A percentile compares a stretch with the other conserved stretches of the same genome.
Evolutionary conservation across 2,329 filamentous ascomycete species (phyloP).

Genomic region (Xenoacremonium recifei): DNA sequence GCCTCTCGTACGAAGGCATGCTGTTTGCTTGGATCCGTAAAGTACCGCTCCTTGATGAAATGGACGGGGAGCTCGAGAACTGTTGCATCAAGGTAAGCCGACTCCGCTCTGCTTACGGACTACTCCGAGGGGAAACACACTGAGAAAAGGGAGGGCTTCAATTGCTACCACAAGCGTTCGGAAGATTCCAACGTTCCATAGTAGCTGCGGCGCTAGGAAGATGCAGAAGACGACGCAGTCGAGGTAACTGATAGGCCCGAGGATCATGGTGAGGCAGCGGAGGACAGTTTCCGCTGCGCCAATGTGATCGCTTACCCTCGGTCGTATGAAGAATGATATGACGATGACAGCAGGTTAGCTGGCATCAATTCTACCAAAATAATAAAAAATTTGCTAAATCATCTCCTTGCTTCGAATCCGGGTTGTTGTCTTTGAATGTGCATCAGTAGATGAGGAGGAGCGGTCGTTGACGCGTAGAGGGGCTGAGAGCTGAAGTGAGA

Average conservation of each 20-base stretch:
- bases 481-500: background rate
- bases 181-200: conserved; percentile 64
- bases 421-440: too few relatives aligned
- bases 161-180: conserved; percentile 57
- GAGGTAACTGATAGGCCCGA: conserved; percentile 70
- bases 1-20: conserved; percentile 66
- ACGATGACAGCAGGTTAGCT: too few relatives aligned
- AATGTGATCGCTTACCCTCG: too few relatives aligned
- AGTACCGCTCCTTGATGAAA: conserved; percentile 31
- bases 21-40: conserved; percentile 26
- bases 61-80: conserved; percentile 29
- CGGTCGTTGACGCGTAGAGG: background rate
- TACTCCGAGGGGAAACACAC: conserved; percentile 42
- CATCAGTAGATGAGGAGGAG: too few relatives aligned
- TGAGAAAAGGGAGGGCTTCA: conserved; percentile 65
- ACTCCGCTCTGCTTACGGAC: too few relatives aligned
- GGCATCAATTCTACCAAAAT: too few relatives aligned
- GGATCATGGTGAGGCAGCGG: conserved; percentile 63
- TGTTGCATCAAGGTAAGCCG: conserved; percentile 5
- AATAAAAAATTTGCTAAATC: too few relatives aligned
- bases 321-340: too few relatives aligned
- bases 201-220: conserved; percentile 69
- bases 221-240: conserved; percentile 73
- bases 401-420: too few relatives aligned
- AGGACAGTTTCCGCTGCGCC: too few relatives aligned